Evolutionary conservation across 176 grass and related monocot genomes (phyloP).

Genomic region (Raddia guianensis): DNA sequence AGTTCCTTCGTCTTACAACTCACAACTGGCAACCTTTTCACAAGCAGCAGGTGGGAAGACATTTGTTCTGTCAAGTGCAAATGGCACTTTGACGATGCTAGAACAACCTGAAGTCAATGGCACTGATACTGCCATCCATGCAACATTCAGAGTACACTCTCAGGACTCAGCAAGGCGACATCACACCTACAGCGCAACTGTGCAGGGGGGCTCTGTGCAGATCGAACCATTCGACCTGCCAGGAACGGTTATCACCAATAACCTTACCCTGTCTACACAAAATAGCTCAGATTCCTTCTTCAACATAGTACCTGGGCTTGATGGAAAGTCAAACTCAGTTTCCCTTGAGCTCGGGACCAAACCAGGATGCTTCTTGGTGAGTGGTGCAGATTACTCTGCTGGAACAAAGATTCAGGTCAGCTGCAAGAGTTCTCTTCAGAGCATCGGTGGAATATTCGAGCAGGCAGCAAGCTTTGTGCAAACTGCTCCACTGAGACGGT

Average conservation of each 20-base stretch:
- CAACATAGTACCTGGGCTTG: conserved; percentile 63
- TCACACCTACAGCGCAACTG: not conserved
- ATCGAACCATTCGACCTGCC: conserved; percentile 89
- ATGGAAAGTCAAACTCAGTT: conserved; percentile 41
- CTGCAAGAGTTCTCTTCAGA: conserved; percentile 49
- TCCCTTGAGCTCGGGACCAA: conserved; percentile 48
- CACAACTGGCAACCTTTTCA: conserved; percentile 62
- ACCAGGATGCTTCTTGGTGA: conserved; percentile 56
- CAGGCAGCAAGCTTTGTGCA: conserved; percentile 66
- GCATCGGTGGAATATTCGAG: conserved; percentile 49
- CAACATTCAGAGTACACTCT: conserved; percentile 70
- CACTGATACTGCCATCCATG: conserved; percentile 59
- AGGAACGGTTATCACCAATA: conserved; percentile 72
- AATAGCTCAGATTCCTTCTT: conserved; percentile 49
- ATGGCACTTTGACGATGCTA: conserved; percentile 76
- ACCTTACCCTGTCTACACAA: conserved; percentile 55
- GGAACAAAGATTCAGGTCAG: conserved; percentile 47
- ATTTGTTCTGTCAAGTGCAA: conserved; percentile 65
- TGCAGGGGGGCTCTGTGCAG: conserved; percentile 36
- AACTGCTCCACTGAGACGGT: conserved; percentile 53
- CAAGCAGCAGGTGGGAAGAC: conserved; percentile 57
- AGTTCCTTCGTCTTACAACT: conserved; percentile 62
- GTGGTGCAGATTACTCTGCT: conserved; percentile 30
- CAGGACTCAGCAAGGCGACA: conserved; percentile 31
- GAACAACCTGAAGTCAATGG: conserved; percentile 48